phyloP scores from a whole-genome alignment of 2,329 filamentous ascomycete species.

The Clarireedia paspali region DNA sequence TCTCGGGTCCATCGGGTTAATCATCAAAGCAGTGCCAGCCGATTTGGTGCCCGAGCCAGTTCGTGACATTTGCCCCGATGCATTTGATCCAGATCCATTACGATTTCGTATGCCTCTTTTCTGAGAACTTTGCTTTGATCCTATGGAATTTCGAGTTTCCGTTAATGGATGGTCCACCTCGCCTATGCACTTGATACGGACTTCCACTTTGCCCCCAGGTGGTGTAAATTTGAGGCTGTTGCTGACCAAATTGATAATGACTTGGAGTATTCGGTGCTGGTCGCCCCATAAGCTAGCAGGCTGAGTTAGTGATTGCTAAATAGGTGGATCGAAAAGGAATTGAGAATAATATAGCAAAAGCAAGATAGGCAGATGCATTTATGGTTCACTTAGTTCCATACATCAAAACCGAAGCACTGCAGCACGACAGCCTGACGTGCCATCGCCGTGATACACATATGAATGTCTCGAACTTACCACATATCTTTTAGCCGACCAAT shows the following conservation, averaged over 20 bases:
- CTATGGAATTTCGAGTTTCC: constrained; percentile 17
- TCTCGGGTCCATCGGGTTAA: constrained; percentile 50
- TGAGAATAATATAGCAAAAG: neutral
- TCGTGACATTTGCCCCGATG: constrained; percentile 35
- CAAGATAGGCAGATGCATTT: too few species aligned
- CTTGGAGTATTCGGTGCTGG: constrained; percentile 80
- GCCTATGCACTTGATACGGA: constrained; percentile 67
- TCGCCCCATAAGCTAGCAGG: constrained; percentile 65
- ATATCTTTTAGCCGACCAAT: constrained; percentile 71
- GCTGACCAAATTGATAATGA: constrained; percentile 88
- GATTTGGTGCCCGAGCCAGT: constrained; percentile 25
- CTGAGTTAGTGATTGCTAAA: too few species aligned
- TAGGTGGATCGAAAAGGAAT: constrained; percentile 27
- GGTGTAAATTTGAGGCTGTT: constrained; percentile 92
- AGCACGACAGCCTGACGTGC: too few species aligned
- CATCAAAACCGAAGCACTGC: too few species aligned
- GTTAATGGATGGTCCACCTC: constrained; percentile 35
- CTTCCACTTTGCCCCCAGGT: constrained; percentile 62
- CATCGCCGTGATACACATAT: neutral
- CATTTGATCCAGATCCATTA: constrained; percentile 29
- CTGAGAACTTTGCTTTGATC: constrained; percentile 26
- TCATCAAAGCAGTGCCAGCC: constrained; percentile 47
- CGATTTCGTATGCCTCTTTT: constrained; percentile 13
- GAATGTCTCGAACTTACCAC: constrained; percentile 32
- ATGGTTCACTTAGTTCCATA: too few species aligned